These are phyloP conservation scores for Pelargonium cotyledonis DNA, from an alignment of 441 rosid species.

Conservation along the genomic window DNA sequence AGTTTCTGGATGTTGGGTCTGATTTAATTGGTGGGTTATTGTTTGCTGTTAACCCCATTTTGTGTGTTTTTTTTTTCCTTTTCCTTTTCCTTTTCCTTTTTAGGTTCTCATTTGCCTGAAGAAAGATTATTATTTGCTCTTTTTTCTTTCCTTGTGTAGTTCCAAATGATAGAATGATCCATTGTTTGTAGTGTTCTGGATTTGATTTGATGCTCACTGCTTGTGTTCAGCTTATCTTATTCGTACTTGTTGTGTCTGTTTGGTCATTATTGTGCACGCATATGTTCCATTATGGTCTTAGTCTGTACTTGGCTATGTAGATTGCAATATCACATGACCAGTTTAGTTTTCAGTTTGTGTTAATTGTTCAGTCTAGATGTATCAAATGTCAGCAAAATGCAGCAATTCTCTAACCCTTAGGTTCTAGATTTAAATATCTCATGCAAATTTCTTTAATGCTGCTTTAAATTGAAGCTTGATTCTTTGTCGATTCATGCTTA, in stretches of 20 bases:
- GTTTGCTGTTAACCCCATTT: not conserved
- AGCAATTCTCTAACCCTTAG: not conserved
- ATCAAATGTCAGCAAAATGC: not conserved
- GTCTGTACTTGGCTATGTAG: not conserved
- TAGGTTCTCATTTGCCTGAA: not conserved
- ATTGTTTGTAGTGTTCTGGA: not conserved
- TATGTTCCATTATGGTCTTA: not conserved
- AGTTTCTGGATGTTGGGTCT: not conserved
- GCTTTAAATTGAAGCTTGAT: no score
- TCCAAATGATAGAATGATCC: not conserved
- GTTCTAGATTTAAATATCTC: not conserved
- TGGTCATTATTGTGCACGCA: not conserved
- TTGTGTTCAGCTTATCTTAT: not conserved
- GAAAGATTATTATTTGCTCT: not conserved
- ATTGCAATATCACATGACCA: no score
- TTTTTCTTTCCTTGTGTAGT: not conserved
- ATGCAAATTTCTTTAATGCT: no score
- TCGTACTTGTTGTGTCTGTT: not conserved
- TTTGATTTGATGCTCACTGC: not conserved
- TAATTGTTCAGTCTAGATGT: not conserved
- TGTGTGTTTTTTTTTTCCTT: no score
- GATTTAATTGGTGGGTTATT: slow-evolving; percentile 2
- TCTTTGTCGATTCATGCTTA: no score
- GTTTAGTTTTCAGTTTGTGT: not conserved
- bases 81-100: not conserved